Base-by-base conservation (phyloP, 768 basidiomycete genomes). In the Trametes maxima region DNA sequence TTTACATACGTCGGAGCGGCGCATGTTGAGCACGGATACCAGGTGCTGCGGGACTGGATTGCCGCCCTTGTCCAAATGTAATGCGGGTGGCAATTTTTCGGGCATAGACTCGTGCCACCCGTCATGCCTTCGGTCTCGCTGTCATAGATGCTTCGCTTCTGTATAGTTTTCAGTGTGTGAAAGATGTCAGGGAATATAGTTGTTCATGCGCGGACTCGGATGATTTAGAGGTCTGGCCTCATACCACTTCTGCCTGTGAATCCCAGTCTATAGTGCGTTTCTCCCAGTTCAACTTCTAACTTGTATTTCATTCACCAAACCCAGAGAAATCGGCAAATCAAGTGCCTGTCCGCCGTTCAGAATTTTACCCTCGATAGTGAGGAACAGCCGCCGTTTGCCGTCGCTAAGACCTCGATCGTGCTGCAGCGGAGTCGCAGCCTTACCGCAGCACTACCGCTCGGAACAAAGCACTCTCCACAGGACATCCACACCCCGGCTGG, bases 1-100 rank as follows among this genome's bases (percentile, higher is more conserved):
- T 43, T 40, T 28, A 43, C 40, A 0, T 58, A 50, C 21, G 57
- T 42, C 24, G 57, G 57, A 10, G 57, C 57, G 13, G 47, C 51
- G 16, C 22, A n/a, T n/a, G 40, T 42, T 33, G 24, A 48, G 7
- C 22, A 50, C n/a, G 57, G 48, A 1, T 58, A 43, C 40, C 4
- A 10, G 25, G 28, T 3, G n/a, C 48, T 58, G 17, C 7, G n/a
- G 17, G 28, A 21, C 16, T 58, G 57, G 57, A 35, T 58, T 28
- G 28, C 39, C 2, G 39, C n/a, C 8, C 51, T 52, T 24, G n/a
- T 52, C 17, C 19, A 6, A n/a, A n/a, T n/a, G n/a, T 33, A 36
- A 1, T 24, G 21, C n/a, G 33, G 2, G 14, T 35, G 48, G 33
- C 5, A 33, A 14, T 17, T 33, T 33, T 33, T 14, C 33, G 33